Conservation (phyloP, 768 basidiomycete genomes). For the Scleroderma bovista region DNA sequence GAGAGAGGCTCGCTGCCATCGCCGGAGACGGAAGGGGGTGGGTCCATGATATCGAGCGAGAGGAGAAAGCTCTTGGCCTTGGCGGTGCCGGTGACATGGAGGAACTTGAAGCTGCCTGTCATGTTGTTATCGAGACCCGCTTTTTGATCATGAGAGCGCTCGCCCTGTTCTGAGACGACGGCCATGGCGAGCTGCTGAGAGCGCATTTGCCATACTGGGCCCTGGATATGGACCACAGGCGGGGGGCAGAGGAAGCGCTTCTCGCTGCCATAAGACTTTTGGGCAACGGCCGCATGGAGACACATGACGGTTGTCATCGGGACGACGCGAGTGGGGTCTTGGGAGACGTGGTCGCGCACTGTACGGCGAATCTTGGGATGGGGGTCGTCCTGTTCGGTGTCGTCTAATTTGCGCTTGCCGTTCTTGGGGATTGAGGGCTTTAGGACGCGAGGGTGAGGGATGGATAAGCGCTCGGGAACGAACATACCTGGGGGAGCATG, state of each 20-base stretch:
- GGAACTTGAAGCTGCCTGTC: conserved; percentile 86
- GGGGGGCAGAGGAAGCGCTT: conserved; percentile 93
- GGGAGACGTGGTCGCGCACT: conserved; percentile 75
- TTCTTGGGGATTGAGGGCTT: conserved; percentile 35
- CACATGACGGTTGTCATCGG: conserved; percentile 90
- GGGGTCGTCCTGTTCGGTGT: conserved; percentile 50
- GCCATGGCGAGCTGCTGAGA: conserved; percentile 80
- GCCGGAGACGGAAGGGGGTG: conserved; percentile 45
- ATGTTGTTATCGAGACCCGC: conserved; percentile 78
- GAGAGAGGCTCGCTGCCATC: conserved; percentile 31
- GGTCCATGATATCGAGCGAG: conserved; percentile 79
- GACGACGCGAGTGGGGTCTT: conserved; percentile 68
- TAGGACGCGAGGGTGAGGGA: conserved; percentile 13
- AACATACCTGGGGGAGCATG: conserved; percentile 36
- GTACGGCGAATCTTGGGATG: conserved; percentile 81
- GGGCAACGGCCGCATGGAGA: conserved; percentile 87
- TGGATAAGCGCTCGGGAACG: conserved; percentile 19
- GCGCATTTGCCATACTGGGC: conserved; percentile 80
- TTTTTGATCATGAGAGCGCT: conserved; percentile 81
- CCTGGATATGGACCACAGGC: conserved; percentile 88
- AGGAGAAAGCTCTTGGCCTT: conserved; percentile 89
- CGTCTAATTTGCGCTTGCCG: conserved; percentile 73
- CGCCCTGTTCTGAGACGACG: conserved; percentile 77
- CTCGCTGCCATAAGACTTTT: conserved; percentile 95
- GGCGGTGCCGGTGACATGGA: conserved; percentile 83